phyloP scores from a whole-genome alignment of 2,329 filamentous ascomycete species.

The Pseudocercospora fuligena region DNA sequence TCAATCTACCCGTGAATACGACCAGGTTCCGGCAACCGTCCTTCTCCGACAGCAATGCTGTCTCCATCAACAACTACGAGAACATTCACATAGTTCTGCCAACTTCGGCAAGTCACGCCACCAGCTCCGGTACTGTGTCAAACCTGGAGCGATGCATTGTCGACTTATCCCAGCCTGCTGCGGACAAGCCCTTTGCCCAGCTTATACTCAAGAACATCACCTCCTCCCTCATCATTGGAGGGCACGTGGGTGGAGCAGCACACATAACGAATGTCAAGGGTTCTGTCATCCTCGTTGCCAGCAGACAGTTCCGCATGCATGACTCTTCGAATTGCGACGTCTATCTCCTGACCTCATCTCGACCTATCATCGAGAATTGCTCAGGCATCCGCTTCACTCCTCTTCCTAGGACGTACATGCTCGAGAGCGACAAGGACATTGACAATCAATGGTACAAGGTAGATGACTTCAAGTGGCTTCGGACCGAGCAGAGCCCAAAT shows the following conservation, averaged over 20 bases:
- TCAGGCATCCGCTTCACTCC: slow-evolving; percentile 76
- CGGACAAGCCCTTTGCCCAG: slow-evolving; percentile 65
- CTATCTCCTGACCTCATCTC: slow-evolving; percentile 79
- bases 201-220: slow-evolving; percentile 71
- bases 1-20: slow-evolving; percentile 49
- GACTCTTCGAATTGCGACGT: slow-evolving; percentile 80
- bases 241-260: slow-evolving; percentile 76
- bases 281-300: slow-evolving; percentile 76
- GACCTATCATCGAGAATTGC: slow-evolving; percentile 95
- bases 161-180: slow-evolving; percentile 72
- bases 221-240: slow-evolving; percentile 75
- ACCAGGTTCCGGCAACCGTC: slow-evolving; percentile 52
- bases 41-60: slow-evolving; percentile 60
- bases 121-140: slow-evolving; percentile 73
- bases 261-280: slow-evolving; percentile 78
- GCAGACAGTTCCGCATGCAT: slow-evolving; percentile 92
- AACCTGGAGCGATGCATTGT: slow-evolving; percentile 73
- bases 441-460: slow-evolving; percentile 84
- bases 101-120: slow-evolving; percentile 69
- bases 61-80: slow-evolving; percentile 68
- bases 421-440: slow-evolving; percentile 35
- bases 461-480: slow-evolving; percentile 98
- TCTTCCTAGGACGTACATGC: slow-evolving; percentile 65
- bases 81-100: slow-evolving; percentile 79
- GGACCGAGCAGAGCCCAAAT: slow-evolving; percentile 82